A percentile compares a stretch with the other conserved stretches of the same genome.
phyloP scores from a whole-genome alignment of 441 rosid genomes.

The Syzygium malaccense region DNA sequence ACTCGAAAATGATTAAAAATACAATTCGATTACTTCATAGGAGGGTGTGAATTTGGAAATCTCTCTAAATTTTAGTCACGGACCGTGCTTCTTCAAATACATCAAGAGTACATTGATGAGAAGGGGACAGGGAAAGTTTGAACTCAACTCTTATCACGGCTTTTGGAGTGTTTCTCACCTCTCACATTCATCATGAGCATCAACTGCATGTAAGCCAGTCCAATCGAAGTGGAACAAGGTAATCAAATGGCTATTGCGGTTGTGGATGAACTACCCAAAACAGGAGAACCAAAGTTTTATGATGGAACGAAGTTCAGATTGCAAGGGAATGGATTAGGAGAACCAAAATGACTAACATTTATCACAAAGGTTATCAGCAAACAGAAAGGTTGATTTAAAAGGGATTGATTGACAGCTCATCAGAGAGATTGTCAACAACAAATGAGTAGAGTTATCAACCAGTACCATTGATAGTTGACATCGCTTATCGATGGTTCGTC shows the following conservation, averaged over 20 bases:
- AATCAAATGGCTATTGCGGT: neutral
- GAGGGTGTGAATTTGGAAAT: neutral
- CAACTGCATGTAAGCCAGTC: neutral
- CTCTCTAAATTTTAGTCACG: neutral
- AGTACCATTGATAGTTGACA: too few relatives aligned
- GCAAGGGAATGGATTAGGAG: neutral
- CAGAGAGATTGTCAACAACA: too few relatives aligned
- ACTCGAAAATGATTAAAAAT: neutral
- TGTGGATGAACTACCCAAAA: neutral
- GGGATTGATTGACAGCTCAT: too few relatives aligned
- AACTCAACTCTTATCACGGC: too few relatives aligned
- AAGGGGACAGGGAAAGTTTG: neutral
- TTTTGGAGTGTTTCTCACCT: neutral
- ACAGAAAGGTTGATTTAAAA: too few relatives aligned
- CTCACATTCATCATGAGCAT: neutral
- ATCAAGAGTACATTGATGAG: neutral
- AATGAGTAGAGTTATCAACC: too few relatives aligned
- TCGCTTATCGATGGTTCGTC: too few relatives aligned
- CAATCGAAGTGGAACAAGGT: neutral
- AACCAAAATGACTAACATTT: neutral
- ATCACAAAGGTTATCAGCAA: too few relatives aligned
- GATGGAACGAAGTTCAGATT: neutral
- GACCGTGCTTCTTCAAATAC: too few relatives aligned
- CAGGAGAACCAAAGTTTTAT: neutral
- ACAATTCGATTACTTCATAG: neutral